Percentiles rank a stretch among this genome's conserved stretches.
These are phyloP conservation scores for Adansonia rubrostipa DNA, from an alignment of 441 rosid species.

Conservation along the genomic window DNA sequence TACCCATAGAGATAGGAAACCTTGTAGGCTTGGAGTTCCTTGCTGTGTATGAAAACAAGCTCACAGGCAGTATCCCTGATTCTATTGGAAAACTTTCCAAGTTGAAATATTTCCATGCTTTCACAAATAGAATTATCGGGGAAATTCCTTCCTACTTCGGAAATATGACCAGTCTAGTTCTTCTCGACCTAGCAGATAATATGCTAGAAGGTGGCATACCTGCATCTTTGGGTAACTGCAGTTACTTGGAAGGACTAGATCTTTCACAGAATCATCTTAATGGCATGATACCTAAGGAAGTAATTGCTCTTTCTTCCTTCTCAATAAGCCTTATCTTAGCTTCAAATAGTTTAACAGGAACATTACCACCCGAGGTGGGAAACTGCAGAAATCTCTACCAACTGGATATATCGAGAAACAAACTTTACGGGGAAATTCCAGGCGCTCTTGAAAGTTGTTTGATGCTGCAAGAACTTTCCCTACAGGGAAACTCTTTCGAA, in stretches of 20 bases:
- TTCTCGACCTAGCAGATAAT: neutral
- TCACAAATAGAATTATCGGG: constrained; percentile 13
- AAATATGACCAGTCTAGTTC: neutral
- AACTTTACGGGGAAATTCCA: constrained; percentile 6
- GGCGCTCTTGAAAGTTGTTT: neutral
- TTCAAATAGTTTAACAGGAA: constrained; percentile 8
- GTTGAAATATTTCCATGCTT: constrained; percentile 3
- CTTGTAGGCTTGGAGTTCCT: constrained; percentile 11
- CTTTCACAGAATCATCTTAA: constrained; percentile 12
- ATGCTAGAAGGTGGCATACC: neutral
- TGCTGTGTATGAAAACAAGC: neutral
- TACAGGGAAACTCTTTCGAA: constrained; percentile 6
- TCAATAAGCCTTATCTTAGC: neutral
- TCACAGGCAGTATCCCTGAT: constrained; percentile 6
- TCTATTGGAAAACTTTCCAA: neutral
- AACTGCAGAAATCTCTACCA: neutral
- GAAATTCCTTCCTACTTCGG: neutral
- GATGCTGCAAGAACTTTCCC: neutral
- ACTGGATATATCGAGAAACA: neutral
- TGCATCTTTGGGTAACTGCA: neutral
- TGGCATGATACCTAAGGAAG: neutral
- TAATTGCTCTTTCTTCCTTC: neutral
- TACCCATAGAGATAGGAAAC: neutral
- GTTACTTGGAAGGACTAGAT: neutral
- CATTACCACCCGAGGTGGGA: constrained; percentile 8